Base-by-base conservation (phyloP, 495 filamentous ascomycete genomes). In the Penicillium turbatum region DNA sequence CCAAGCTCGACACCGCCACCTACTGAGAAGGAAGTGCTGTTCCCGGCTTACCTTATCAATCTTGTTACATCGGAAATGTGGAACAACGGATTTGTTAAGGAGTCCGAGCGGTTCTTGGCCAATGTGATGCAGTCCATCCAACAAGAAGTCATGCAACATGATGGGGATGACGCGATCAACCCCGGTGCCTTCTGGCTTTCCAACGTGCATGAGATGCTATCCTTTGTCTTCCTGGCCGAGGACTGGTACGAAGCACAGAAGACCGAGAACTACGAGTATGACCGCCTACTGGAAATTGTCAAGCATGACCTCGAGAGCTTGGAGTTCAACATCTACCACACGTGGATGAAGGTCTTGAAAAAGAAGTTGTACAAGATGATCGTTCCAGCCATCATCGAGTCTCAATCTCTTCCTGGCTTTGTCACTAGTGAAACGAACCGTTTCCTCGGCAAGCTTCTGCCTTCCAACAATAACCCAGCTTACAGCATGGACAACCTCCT, bases 271-370 rank as follows among this genome's bases (percentile, higher is more conserved):
- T 96, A 92, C 70, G 93, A 97, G 74, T 99, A 99, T 60, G 95
- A 99, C 73, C 88, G 95, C 56, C 79, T 99, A 30, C 73, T 99
- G 63, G 93, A 99, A 67, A 97, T 99, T 65, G 93, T 97, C 56
- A 99, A 99, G 79, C 93, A 97, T 62, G 93, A 99, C 61, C 78
- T 99, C 45, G 93, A 99, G 75, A 96, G 89, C 70, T 76, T 99
- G 39, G 93, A 99, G 72, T 99, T 99, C 81, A 99, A 99, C 76
- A 97, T 99, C 66, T 99, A 99, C 72, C 95, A 99, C 72, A 99
- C 93, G 10, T 99, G 93, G 93, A 99, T 99, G 93, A 99, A 99
- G 78, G 91, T 96, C 38, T 79, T 99, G 63, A 99, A 99, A 79
- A 96, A 96, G 80, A 96, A 95, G 72, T 79, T 99, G 42, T 88